Conservation (phyloP, 1,284 basidiomycete species). For the Sphaerobolus stellatus region DNA sequence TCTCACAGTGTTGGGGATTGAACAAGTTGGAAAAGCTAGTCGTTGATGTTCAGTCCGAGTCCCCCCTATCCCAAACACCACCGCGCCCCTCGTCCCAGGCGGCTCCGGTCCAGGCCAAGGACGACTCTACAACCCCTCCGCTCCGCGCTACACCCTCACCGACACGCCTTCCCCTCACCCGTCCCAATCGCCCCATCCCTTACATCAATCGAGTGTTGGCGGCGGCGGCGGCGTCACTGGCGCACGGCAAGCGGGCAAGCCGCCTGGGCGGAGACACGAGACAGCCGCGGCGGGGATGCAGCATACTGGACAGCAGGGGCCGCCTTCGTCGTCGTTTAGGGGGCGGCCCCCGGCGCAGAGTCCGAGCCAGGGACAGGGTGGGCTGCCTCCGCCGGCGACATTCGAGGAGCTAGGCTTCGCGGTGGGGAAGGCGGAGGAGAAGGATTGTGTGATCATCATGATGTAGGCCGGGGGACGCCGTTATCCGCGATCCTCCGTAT, state of each 20-base stretch:
- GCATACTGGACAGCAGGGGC: too few species aligned
- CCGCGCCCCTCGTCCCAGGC: constrained; percentile 2
- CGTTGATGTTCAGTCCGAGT: too few species aligned
- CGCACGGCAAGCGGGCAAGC: constrained; percentile 19
- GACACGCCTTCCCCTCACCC: not conserved
- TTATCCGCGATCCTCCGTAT: too few species aligned
- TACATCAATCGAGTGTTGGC: constrained; percentile 5
- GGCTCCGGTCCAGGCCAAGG: not conserved
- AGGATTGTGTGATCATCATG: constrained; percentile 80
- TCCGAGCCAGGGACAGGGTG: too few species aligned
- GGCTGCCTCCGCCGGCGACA: too few species aligned
- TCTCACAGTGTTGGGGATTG: too few species aligned
- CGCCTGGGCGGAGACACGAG: constrained; percentile 1
- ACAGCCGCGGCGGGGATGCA: too few species aligned
- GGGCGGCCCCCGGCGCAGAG: too few species aligned
- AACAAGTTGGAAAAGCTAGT: too few species aligned
- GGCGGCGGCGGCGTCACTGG: constrained; percentile 13
- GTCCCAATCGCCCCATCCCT: not conserved
- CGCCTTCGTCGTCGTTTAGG: too few species aligned
- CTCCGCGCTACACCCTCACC: not conserved
- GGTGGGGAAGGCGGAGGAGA: constrained; percentile 69
- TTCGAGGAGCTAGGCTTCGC: constrained; percentile 93
- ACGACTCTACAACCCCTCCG: not conserved
- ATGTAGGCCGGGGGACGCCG: constrained; percentile 67
- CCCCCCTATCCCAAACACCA: not conserved